A percentile compares a stretch with the other conserved stretches of the same genome.
Conservation (phyloP, 345 rosid species). For the Brassica incana region DNA sequence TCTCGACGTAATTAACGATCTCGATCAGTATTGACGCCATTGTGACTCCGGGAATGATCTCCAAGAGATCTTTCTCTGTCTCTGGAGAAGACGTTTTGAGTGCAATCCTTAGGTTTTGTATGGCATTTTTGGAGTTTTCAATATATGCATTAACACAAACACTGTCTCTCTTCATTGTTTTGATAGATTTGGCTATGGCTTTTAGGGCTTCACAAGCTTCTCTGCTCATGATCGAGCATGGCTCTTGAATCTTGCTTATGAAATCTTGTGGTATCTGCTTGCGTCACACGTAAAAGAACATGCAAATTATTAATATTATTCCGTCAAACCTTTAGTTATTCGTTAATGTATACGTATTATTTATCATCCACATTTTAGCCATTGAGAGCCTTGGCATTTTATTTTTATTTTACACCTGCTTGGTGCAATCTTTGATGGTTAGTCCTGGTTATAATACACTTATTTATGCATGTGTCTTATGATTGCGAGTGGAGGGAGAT, state of each 20-base stretch:
- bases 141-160: slow-evolving; percentile 43
- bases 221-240: slow-evolving; percentile 46
- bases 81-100: slow-evolving; percentile 41
- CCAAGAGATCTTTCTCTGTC: slow-evolving; percentile 43
- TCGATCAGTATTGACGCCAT: slow-evolving; percentile 60
- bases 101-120: slow-evolving; percentile 42
- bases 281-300: not conserved
- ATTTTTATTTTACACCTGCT: not conserved
- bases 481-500: not conserved
- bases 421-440: not conserved
- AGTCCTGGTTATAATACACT: not conserved
- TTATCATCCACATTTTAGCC: not conserved
- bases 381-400: not conserved
- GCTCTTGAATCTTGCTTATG: slow-evolving; percentile 43
- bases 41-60: slow-evolving; percentile 55
- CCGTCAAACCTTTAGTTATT: not conserved
- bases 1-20: slow-evolving; percentile 49
- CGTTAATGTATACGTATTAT: not conserved
- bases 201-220: slow-evolving; percentile 62
- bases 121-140: slow-evolving; percentile 53
- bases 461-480: slow-evolving; percentile 1
- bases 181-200: slow-evolving; percentile 56
- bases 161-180: slow-evolving; percentile 49
- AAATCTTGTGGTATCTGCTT: slow-evolving; percentile 59
- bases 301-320: not conserved